Evolutionary conservation across 2,329 filamentous ascomycete species (phyloP), one percentile per base, ranked within the genome.

Genomic region (Hymenoscyphus repandus): DNA sequence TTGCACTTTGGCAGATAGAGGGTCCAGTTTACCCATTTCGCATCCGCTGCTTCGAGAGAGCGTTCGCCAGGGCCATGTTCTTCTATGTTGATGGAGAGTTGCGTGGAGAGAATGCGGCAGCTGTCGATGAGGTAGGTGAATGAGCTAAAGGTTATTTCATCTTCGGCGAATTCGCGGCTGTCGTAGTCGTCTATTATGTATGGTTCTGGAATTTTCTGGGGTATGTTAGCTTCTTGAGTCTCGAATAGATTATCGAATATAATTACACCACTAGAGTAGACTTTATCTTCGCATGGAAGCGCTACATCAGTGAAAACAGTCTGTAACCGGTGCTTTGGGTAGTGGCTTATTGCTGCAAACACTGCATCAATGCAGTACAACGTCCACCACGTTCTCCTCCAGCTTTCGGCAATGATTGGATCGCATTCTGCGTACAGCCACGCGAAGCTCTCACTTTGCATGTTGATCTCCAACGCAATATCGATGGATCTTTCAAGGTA

Each of bases 361-460:
- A 62, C 66, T 0, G 77, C 80, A 63, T 88, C 85, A 1, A 80
- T 69, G 5, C 80, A 74, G 58, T 78, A 86, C 36, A 88, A 62
- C 60, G 80, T 78, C 85, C 85, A 89, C 85, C 85, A 89, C 1
- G 84, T 88, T 38, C 85, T 74, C 45, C 85, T 75, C 72, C 82
- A 76, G 55, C 75, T 79, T 61, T 89, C 85, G 36, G 77, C 74
- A 17, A 72, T 43, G 0, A 69, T 58, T 1, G 72, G 65, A 50
- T 82, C 74, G 1, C 72, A 72, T 6, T 69, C 65, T 5, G 76
- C 74, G 47, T 78, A 66, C 1, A 66, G 58, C 1, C 68, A 53
- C 0, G 82, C 76, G 58, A 78, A 86, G 0, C 74, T 72, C 13
- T 70, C 67, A 0, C 70, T 71, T 47, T 85, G 73, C 71, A 88